Conservation (phyloP, 2,329 filamentous ascomycete species). For the Hypoxylon sp. region DNA sequence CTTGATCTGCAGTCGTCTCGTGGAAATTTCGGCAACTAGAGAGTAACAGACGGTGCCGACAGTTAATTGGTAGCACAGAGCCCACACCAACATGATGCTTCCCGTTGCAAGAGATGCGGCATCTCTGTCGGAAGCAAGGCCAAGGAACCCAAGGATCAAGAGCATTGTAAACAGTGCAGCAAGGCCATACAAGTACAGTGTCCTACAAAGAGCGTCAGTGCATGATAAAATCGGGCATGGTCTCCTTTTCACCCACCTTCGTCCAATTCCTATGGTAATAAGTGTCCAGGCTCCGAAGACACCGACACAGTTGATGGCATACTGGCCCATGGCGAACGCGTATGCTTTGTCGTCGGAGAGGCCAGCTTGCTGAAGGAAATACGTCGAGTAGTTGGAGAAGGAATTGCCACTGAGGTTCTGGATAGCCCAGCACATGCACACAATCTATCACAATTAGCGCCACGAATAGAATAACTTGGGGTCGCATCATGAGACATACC, state of each 20-base stretch:
- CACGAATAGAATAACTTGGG: neutral
- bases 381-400: conserved; percentile 72
- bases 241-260: conserved; percentile 59
- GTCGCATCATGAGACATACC: conserved; percentile 51
- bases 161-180: conserved; percentile 79
- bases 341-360: conserved; percentile 62
- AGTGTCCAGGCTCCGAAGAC: conserved; percentile 84
- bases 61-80: conserved; percentile 83
- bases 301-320: conserved; percentile 78
- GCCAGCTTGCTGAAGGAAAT: conserved; percentile 68
- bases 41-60: conserved; percentile 93
- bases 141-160: conserved; percentile 83
- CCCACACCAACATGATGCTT: conserved; percentile 85
- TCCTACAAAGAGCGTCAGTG: too few species aligned
- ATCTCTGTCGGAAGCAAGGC: conserved; percentile 72
- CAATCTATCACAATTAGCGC: conserved; percentile 53
- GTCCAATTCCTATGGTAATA: conserved; percentile 78
- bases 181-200: conserved; percentile 78
- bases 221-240: too few species aligned
- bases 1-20: conserved; percentile 86
- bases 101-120: conserved; percentile 78
- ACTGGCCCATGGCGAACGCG: conserved; percentile 69
- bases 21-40: conserved; percentile 84
- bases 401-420: conserved; percentile 71
- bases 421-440: conserved; percentile 70